Evolutionary conservation across 2,329 filamentous ascomycete species (phyloP).

Genomic region (Aquanectria penicillioides): DNA sequence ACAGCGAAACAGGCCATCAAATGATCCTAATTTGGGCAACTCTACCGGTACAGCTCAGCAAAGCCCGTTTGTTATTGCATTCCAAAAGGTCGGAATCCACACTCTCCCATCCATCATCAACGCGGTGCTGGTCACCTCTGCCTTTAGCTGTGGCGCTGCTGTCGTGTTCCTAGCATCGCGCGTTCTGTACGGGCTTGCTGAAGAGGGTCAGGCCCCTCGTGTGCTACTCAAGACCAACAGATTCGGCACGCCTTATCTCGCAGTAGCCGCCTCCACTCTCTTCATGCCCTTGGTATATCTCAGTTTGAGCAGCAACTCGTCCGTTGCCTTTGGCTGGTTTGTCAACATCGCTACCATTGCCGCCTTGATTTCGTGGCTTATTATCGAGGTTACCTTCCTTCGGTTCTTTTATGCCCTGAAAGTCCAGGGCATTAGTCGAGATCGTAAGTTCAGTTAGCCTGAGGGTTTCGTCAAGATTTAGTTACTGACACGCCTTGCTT

Average conservation of each 20-base stretch:
- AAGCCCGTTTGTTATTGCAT: conserved; percentile 19
- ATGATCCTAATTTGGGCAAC: not conserved
- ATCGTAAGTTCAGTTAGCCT: not conserved
- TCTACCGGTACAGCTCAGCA: not conserved
- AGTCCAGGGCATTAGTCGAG: not conserved
- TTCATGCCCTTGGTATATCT: conserved; percentile 1
- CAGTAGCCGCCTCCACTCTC: not conserved
- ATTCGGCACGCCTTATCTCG: conserved; percentile 5
- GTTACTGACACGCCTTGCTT: not conserved
- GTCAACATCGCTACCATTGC: not conserved
- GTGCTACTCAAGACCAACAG: not conserved
- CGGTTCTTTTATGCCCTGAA: not conserved
- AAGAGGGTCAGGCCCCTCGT: conserved; percentile 1
- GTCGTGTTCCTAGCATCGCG: conserved; percentile 6
- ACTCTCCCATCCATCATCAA: conserved; percentile 16
- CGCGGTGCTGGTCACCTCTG: not conserved
- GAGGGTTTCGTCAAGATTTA: not conserved
- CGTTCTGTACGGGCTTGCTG: conserved; percentile 5
- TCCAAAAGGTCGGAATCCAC: not conserved
- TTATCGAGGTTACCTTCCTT: not conserved
- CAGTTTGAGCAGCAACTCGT: not conserved
- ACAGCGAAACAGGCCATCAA: not conserved
- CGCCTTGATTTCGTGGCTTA: not conserved
- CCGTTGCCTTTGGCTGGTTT: conserved; percentile 3
- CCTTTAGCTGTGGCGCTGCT: conserved; percentile 11